These are phyloP conservation scores for Pyrenochaeta sp. DNA, from an alignment of 2,329 filamentous ascomycete species.

Conservation along the genomic window DNA sequence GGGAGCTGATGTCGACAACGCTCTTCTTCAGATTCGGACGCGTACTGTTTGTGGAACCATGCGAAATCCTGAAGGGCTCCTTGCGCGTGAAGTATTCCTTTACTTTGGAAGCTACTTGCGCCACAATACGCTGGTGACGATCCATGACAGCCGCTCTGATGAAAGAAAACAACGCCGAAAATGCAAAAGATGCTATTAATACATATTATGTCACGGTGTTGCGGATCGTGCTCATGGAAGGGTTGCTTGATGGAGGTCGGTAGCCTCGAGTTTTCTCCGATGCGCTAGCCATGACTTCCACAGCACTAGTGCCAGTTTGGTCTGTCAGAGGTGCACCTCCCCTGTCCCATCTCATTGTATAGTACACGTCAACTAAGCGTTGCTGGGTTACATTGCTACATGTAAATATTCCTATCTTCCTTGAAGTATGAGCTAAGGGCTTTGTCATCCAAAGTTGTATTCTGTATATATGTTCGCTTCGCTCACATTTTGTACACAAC, in stretches of 20 bases:
- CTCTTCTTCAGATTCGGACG: slow-evolving; percentile 58
- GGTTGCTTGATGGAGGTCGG: slow-evolving; percentile 6
- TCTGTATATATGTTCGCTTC: not conserved
- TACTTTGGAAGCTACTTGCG: slow-evolving; percentile 57
- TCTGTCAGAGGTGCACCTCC: too few relatives aligned
- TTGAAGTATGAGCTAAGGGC: too few relatives aligned
- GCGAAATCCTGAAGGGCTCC: slow-evolving; percentile 75
- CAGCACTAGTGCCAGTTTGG: not conserved
- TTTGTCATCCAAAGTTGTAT: not conserved
- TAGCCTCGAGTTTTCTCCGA: slow-evolving; percentile 20
- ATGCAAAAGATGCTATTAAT: slow-evolving; percentile 23
- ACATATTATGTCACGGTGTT: slow-evolving; percentile 22
- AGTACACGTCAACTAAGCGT: not conserved
- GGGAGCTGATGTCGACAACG: slow-evolving; percentile 71
- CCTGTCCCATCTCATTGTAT: not conserved
- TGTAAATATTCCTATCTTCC: too few relatives aligned
- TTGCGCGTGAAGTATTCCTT: slow-evolving; percentile 60
- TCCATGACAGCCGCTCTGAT: slow-evolving; percentile 37
- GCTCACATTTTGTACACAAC: not conserved
- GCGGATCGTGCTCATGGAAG: slow-evolving; percentile 2
- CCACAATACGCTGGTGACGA: slow-evolving; percentile 55
- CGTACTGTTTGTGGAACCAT: slow-evolving; percentile 81
- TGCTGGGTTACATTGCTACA: too few relatives aligned
- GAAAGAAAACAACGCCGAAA: slow-evolving; percentile 10
- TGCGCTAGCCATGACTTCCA: slow-evolving; percentile 17